These are phyloP conservation scores for Penicillium nucicola DNA, from an alignment of 495 filamentous ascomycete species.

Conservation along the genomic window DNA sequence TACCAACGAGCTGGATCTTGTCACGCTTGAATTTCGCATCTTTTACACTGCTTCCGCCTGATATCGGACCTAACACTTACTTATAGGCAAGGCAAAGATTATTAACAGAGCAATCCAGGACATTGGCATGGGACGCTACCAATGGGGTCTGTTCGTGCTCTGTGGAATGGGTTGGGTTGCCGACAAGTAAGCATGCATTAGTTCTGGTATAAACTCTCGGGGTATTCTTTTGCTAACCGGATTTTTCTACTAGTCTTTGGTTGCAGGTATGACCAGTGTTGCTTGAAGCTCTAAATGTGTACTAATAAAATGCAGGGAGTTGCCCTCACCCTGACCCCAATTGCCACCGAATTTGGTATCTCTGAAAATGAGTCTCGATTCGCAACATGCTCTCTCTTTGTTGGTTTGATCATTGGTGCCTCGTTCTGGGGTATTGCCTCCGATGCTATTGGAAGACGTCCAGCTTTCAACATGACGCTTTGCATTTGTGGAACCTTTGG, in stretches of 20 bases:
- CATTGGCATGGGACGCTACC: slow-evolving; percentile 82
- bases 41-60: background rate
- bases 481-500: slow-evolving; percentile 48
- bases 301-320: slow-evolving; percentile 34
- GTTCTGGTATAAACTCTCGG: background rate
- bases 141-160: slow-evolving; percentile 76
- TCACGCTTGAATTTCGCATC: background rate
- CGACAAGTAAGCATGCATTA: slow-evolving; percentile 40
- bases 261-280: slow-evolving; percentile 22
- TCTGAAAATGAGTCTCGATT: slow-evolving; percentile 40
- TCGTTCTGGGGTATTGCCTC: slow-evolving; percentile 50
- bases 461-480: slow-evolving; percentile 51
- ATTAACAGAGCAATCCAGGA: slow-evolving; percentile 40
- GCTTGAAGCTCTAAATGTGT: background rate
- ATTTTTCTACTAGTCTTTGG: slow-evolving; percentile 32
- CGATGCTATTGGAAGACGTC: slow-evolving; percentile 48
- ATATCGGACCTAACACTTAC: slow-evolving; percentile 3
- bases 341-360: slow-evolving; percentile 45
- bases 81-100: slow-evolving; percentile 27
- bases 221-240: slow-evolving; percentile 8
- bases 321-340: slow-evolving; percentile 41
- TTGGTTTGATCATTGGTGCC: slow-evolving; percentile 48
- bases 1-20: background rate
- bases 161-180: slow-evolving; percentile 76
- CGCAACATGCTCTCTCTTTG: slow-evolving; percentile 42